Evolutionary conservation across 2,329 filamentous ascomycete species (phyloP), one percentile per base, ranked within the genome.

Genomic region (Aphanocladium album): DNA sequence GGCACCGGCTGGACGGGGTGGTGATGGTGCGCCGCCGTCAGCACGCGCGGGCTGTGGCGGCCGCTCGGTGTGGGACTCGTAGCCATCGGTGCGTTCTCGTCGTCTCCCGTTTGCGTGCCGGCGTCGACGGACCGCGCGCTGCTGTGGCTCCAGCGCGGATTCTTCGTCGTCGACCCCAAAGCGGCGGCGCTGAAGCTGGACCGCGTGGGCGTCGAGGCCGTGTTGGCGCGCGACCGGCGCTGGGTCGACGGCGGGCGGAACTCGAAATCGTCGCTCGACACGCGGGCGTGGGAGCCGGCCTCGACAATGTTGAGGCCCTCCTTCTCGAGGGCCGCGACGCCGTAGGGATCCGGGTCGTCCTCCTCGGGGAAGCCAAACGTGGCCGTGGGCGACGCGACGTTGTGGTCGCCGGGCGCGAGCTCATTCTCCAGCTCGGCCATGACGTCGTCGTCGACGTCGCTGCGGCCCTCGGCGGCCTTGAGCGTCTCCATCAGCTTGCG

Each of bases 291-390:
- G 1, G 72, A 75, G 1, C 68, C 71, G 1, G 74, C 73, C 12
- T 76, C 74, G 6, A 69, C 68, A 9, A 76, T 72, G 5, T 72
- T 72, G 1, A 76, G 61, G 0, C 74, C 74, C 54, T 76, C 67
- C 41, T 67, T 71, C 57, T 76, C 70, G 6, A 76, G 65, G 0
- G 73, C 74, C 1, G 67, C 60, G 2, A 76, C 73, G 1, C 74
- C 74, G 45, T 70, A 76, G 0, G 74, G 74, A 62, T 76, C 74
- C 0, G 74, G 73, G 41, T 76, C 74, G 16, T 71, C 67, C 2
- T 67, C 69, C 8, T 73, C 70, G 0, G 74, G 74, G n/a, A 76
- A 68, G 14, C 74, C 73, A 55, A 76, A 76, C 0, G 73, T 35
- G n/a, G 62, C 66, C 2, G 66, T 63, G 0, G 72, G 71, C 0